phyloP scores from a whole-genome alignment of 495 filamentous ascomycete species.

The Tuber melanosporum region DNA sequence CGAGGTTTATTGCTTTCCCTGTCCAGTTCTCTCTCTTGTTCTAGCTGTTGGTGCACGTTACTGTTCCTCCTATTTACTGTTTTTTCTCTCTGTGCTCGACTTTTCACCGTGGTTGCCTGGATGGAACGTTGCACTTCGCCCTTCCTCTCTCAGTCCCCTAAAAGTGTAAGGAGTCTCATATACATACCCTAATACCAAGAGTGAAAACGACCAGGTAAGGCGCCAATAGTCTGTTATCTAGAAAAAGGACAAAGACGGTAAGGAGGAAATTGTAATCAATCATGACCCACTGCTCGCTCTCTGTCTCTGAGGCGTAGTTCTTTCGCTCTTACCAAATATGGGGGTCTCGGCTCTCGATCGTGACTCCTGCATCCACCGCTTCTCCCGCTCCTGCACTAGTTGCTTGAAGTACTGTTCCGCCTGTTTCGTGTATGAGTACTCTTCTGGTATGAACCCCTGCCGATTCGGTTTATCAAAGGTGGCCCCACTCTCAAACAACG shows the following conservation, averaged over 20 bases:
- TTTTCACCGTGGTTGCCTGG: neutral
- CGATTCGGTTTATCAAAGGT: conserved; percentile 58
- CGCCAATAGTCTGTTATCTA: neutral
- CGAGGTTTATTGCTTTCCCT: neutral
- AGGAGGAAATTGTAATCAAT: neutral
- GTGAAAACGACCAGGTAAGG: neutral
- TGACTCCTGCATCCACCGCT: conserved; percentile 22
- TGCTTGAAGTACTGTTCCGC: conserved; percentile 69
- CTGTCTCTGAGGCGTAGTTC: conserved; percentile 33
- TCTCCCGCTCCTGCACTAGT: conserved; percentile 50
- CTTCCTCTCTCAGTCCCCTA: neutral
- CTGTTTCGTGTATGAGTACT: conserved; percentile 65
- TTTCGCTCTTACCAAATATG: conserved; percentile 39
- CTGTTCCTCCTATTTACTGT: neutral
- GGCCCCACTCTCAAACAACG: conserved; percentile 63
- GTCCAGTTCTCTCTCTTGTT: neutral
- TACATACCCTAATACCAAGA: conserved; percentile 5
- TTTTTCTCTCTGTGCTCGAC: neutral
- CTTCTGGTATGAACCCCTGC: conserved; percentile 64
- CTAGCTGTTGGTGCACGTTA: neutral
- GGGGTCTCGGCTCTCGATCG: conserved; percentile 36
- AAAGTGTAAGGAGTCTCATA: neutral
- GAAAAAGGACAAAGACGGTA: neutral
- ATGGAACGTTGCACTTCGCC: neutral
- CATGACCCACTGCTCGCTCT: conserved; percentile 38